phyloP scores from a whole-genome alignment of 495 filamentous ascomycete genomes.

The Extremus antarcticus region DNA sequence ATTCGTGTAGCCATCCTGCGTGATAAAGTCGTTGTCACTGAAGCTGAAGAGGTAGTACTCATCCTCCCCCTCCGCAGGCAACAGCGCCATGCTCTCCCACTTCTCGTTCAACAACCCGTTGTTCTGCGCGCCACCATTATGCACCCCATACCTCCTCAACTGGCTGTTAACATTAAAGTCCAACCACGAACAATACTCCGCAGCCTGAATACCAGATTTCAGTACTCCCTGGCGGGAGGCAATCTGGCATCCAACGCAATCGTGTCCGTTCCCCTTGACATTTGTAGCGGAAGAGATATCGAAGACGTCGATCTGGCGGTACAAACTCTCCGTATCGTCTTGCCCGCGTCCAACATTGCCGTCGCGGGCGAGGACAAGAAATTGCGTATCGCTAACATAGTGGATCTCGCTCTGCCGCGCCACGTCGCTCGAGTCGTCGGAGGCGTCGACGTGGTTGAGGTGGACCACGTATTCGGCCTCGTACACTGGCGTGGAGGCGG shows the following conservation, averaged over 20 bases:
- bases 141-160: conserved; percentile 55
- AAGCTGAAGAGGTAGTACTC: conserved; percentile 62
- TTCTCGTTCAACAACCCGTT: conserved; percentile 60
- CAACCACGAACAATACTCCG: conserved; percentile 57
- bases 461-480: conserved; percentile 55
- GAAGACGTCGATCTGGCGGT: conserved; percentile 66
- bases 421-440: conserved; percentile 40
- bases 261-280: conserved; percentile 45
- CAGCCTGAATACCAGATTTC: conserved; percentile 46
- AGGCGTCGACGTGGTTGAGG: conserved; percentile 36
- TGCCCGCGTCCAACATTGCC: conserved; percentile 49
- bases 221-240: conserved; percentile 45
- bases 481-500: conserved; percentile 16
- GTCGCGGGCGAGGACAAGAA: conserved; percentile 62
- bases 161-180: conserved; percentile 63
- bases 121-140: conserved; percentile 55
- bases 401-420: conserved; percentile 64
- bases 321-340: conserved; percentile 42
- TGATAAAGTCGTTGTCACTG: conserved; percentile 75
- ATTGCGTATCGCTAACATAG: conserved; percentile 51
- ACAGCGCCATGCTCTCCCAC: conserved; percentile 62
- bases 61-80: conserved; percentile 47
- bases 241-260: conserved; percentile 41
- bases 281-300: conserved; percentile 56
- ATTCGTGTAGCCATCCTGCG: conserved; percentile 49